phyloP scores from a whole-genome alignment of 1,284 basidiomycete species.

The Heterobasidion occidentale region DNA sequence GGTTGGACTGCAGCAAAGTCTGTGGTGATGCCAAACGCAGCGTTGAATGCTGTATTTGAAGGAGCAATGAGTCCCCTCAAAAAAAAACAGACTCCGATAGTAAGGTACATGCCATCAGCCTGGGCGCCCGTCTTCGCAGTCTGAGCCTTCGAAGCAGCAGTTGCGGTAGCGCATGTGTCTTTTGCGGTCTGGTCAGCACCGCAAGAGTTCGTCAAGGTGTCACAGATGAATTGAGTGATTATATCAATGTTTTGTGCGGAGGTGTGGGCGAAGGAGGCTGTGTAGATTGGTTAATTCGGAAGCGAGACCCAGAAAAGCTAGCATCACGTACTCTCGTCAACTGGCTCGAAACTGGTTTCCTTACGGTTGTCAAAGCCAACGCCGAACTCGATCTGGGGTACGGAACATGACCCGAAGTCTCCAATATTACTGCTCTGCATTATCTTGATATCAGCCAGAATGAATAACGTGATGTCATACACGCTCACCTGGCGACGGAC shows the following conservation, averaged over 20 bases:
- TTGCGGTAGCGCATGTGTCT: constrained; percentile 36
- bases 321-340: constrained; percentile 27
- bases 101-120: constrained; percentile 29
- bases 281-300: constrained; percentile 7
- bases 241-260: constrained; percentile 47
- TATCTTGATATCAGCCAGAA: too few species aligned
- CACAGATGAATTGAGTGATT: constrained; percentile 49
- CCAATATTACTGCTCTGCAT: too few species aligned
- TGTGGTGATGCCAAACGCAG: constrained; percentile 22
- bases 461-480: too few species aligned
- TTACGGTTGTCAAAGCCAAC: constrained; percentile 49
- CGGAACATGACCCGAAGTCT: constrained; percentile 29
- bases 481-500: too few species aligned
- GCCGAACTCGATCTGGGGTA: constrained; percentile 54
- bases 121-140: constrained; percentile 40
- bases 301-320: neutral
- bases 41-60: constrained; percentile 20
- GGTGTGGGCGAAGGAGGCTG: constrained; percentile 39
- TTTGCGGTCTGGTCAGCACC: constrained; percentile 33
- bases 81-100: neutral
- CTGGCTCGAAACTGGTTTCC: constrained; percentile 48
- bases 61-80: too few species aligned
- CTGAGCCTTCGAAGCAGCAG: constrained; percentile 31
- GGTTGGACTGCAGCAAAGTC: constrained; percentile 19
- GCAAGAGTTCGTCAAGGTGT: constrained; percentile 42